A percentile compares a stretch with the other conserved stretches of the same genome.
Conservation (phyloP, 495 filamentous ascomycete species). For the Tuber indicum region DNA sequence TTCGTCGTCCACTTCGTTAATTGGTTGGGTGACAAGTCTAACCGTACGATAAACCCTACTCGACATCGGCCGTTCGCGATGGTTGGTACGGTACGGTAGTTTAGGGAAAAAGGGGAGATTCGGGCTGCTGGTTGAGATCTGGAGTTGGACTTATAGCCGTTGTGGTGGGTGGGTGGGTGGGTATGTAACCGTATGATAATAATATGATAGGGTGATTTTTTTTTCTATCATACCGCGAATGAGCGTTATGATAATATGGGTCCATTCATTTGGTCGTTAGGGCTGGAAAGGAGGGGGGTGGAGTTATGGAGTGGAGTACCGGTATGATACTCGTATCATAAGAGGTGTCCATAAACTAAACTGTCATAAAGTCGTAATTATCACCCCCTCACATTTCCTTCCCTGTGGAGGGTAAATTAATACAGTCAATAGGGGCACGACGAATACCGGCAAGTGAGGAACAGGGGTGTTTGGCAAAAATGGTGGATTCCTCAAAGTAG, state of each 20-base stretch:
- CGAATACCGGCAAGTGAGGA: no score
- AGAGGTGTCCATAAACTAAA: not conserved
- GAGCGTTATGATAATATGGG: not conserved
- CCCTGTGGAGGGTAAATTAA: not conserved
- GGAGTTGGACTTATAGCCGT: not conserved
- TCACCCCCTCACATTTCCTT: not conserved
- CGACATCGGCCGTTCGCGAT: not conserved
- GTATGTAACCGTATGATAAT: not conserved
- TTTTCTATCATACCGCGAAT: not conserved
- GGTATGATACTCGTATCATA: no score
- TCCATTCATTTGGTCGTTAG: not conserved
- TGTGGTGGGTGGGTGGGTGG: not conserved
- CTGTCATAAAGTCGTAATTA: slow-evolving; percentile 2
- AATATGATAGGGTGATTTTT: not conserved
- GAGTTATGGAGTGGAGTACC: no score
- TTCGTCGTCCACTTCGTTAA: no score
- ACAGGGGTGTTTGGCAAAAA: no score
- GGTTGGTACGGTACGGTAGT: not conserved
- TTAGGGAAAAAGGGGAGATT: not conserved
- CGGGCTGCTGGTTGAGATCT: not conserved
- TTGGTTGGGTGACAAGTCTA: no score
- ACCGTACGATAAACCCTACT: not conserved
- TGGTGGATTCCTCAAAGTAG: no score
- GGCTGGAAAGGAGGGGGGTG: not conserved
- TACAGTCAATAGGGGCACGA: not conserved